Evolutionary conservation across 169 alveolate species (phyloP).

Genomic region (Eimeria maxima): DNA sequence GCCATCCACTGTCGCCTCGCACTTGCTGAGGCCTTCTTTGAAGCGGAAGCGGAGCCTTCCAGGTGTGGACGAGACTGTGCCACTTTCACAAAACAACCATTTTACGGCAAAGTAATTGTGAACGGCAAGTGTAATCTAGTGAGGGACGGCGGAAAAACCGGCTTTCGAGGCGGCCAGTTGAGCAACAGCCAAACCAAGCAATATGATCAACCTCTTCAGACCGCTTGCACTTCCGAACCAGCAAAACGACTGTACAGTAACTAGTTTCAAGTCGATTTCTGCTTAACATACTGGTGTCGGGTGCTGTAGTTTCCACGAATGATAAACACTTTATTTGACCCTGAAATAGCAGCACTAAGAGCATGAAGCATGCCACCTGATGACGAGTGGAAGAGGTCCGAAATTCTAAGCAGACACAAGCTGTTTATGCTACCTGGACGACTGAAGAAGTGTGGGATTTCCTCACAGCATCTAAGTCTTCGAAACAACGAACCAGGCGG

Average conservation of each 20-base stretch:
- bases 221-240: not conserved
- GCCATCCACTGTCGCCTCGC: constrained; percentile 27
- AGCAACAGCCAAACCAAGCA: not conserved
- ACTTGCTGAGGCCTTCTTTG: constrained; percentile 41
- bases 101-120: not conserved
- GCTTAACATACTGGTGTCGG: not conserved
- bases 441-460: not conserved
- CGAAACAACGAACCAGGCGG: constrained; percentile 94
- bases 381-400: not conserved
- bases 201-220: not conserved
- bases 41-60: constrained; percentile 10
- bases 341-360: not conserved
- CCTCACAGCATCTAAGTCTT: constrained; percentile 87
- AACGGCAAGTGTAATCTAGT: not conserved
- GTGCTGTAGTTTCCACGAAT: not conserved
- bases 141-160: not conserved
- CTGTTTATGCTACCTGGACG: not conserved
- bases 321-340: constrained; percentile 64
- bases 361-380: not conserved
- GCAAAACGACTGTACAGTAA: not conserved
- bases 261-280: not conserved
- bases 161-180: not conserved
- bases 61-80: constrained; percentile 4
- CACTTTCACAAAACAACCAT: constrained; percentile 4
- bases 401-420: not conserved